These are phyloP conservation scores for Phyllosticta paracitricarpa DNA, from an alignment of 2,329 filamentous ascomycete species.

Conservation along the genomic window DNA sequence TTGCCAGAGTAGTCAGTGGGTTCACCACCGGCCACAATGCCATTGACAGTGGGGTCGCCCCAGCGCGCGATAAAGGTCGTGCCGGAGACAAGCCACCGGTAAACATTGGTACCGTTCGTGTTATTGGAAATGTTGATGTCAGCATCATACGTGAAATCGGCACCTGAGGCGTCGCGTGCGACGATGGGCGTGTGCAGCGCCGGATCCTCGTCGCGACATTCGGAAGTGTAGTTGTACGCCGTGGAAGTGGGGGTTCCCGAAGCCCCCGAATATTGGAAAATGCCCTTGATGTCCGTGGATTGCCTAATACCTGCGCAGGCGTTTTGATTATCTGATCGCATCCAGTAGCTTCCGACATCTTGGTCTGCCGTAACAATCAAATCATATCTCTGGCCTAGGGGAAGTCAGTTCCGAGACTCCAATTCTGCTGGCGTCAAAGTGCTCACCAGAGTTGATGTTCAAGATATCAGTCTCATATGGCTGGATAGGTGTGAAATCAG, in stretches of 20 bases:
- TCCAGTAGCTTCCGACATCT: constrained; percentile 24
- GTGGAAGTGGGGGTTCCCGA: constrained; percentile 23
- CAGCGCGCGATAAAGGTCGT: constrained; percentile 30
- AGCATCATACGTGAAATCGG: constrained; percentile 16
- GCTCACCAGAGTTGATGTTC: constrained; percentile 24
- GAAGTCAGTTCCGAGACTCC: not conserved
- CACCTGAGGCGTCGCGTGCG: constrained; percentile 17
- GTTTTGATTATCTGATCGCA: constrained; percentile 30
- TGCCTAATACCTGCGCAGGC: constrained; percentile 29
- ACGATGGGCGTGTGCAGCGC: constrained; percentile 26
- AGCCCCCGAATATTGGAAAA: constrained; percentile 28
- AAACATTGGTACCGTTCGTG: constrained; percentile 21
- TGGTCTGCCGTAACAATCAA: constrained; percentile 28
- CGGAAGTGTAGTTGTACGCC: constrained; percentile 24
- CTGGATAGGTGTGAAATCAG: constrained; percentile 35
- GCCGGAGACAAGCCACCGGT: constrained; percentile 32
- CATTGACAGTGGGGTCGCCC: constrained; percentile 28
- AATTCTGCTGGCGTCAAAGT: constrained; percentile 24
- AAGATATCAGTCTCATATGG: constrained; percentile 30
- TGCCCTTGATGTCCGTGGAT: constrained; percentile 23
- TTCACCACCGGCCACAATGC: constrained; percentile 24
- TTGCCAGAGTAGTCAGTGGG: constrained; percentile 23
- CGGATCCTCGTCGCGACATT: constrained; percentile 29
- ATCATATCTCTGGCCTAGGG: constrained; percentile 29
- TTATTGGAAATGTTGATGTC: constrained; percentile 19